Conservation (phyloP, 371 early-diverging fungal genomes). For the Blastocladiella emersonii region DNA sequence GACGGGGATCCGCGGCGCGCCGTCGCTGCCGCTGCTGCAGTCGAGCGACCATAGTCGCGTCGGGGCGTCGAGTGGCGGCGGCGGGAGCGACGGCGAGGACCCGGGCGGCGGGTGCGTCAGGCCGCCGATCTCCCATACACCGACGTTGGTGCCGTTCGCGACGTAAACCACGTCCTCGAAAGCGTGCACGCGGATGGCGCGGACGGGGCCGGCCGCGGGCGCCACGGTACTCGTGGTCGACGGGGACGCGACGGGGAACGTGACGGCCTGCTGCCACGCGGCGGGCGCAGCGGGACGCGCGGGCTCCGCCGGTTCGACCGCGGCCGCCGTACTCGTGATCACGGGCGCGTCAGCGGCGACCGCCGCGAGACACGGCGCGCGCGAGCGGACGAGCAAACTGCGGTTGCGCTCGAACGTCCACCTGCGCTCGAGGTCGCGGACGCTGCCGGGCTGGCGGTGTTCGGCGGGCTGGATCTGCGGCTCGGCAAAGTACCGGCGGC, state of each 20-base stretch:
- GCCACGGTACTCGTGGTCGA: background rate
- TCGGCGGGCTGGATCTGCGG: conserved; percentile 77
- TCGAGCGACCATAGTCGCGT: background rate
- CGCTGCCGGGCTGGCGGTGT: conserved; percentile 69
- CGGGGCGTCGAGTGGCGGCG: background rate
- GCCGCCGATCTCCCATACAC: background rate
- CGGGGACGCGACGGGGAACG: background rate
- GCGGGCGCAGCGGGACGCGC: background rate
- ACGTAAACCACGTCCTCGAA: background rate
- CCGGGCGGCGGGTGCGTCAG: conserved; percentile 10
- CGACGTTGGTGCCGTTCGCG: background rate
- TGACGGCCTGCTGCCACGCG: background rate
- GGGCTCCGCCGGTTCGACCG: background rate
- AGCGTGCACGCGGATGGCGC: background rate
- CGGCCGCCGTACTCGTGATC: background rate
- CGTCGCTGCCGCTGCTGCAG: background rate
- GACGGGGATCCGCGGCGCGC: no score
- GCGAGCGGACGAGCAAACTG: background rate
- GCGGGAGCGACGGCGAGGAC: background rate
- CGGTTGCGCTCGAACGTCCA: conserved; percentile 14
- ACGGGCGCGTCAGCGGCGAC: background rate
- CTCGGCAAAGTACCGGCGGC: conserved; percentile 74
- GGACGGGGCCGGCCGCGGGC: background rate
- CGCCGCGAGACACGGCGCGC: background rate
- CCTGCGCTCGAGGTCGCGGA: conserved; percentile 54